Conservation (phyloP, 75 land plant genomes). For the Pinus tabuliformis region DNA sequence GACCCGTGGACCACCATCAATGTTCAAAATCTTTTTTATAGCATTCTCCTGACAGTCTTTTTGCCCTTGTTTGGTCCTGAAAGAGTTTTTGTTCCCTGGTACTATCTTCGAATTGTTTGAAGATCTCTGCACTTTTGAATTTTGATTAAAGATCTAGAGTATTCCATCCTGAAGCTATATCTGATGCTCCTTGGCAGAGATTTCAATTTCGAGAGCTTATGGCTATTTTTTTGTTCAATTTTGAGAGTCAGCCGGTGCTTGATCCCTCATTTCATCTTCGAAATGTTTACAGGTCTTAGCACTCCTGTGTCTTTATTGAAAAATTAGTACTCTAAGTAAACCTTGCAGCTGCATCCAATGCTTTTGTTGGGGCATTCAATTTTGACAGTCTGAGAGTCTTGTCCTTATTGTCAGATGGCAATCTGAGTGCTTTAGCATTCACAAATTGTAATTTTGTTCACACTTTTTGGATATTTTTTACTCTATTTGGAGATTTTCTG, state of each 20-base stretch:
- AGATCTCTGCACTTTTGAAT: neutral
- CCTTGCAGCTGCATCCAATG: neutral
- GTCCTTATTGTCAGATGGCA: neutral
- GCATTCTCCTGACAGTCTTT: neutral
- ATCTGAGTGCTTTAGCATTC: neutral
- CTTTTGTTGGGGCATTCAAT: neutral
- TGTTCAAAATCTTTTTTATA: neutral
- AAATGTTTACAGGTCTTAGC: neutral
- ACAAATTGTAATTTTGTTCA: neutral
- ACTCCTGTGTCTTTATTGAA: neutral
- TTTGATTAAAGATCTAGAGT: neutral
- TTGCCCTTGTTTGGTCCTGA: neutral
- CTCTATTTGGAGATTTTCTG: no score
- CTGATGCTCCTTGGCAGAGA: neutral
- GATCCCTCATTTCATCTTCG: neutral
- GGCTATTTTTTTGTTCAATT: neutral
- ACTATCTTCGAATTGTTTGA: neutral
- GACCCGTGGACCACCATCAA: slow-evolving; percentile 12
- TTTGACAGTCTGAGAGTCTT: neutral
- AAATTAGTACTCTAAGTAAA: neutral
- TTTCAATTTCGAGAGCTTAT: neutral
- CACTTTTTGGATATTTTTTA: neutral
- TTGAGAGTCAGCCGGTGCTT: neutral
- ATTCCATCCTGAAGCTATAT: neutral
- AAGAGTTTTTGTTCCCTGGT: neutral